phyloP scores from a whole-genome alignment of 805 yeast genomes.

The Dipodascus albidus region DNA sequence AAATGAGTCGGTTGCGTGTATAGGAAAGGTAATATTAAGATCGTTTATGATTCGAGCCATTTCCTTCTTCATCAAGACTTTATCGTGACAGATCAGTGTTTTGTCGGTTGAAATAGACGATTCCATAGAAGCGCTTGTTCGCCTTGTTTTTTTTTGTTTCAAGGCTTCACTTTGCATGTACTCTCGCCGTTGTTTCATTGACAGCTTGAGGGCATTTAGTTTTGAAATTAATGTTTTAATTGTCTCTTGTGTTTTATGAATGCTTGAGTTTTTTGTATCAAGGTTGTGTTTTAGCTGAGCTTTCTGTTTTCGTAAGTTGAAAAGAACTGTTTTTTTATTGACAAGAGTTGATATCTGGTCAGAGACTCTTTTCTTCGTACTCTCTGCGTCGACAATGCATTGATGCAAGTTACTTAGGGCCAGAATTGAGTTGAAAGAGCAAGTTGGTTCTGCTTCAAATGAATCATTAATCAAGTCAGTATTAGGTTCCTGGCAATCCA shows the following conservation, averaged over 20 bases:
- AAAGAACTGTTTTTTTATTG: constrained; percentile 2
- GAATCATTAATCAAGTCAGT: background rate
- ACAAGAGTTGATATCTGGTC: constrained; percentile 12
- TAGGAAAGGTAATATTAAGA: constrained; percentile 23
- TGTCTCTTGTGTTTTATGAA: background rate
- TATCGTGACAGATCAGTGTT: background rate
- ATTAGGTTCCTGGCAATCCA: background rate
- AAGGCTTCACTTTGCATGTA: background rate
- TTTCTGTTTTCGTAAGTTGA: constrained; percentile 1
- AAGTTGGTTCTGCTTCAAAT: constrained; percentile 5
- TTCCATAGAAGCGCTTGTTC: background rate
- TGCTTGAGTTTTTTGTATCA: background rate
- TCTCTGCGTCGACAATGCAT: constrained; percentile 20
- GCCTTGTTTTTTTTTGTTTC: background rate
- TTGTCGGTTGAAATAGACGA: background rate
- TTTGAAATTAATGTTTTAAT: background rate
- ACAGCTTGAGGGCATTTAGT: background rate
- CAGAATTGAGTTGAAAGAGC: constrained; percentile 19
- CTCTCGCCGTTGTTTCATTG: background rate
- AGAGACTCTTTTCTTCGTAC: constrained; percentile 11
- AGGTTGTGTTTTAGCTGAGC: constrained; percentile 6
- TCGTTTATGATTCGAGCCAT: constrained; percentile 21
- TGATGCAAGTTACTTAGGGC: constrained; percentile 21
- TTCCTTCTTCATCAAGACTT: constrained; percentile 5
- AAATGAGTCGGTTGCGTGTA: constrained; percentile 17